These are phyloP conservation scores for Fusarium pininemorale DNA, from an alignment of 2,329 filamentous ascomycete genomes.

Conservation along the genomic window DNA sequence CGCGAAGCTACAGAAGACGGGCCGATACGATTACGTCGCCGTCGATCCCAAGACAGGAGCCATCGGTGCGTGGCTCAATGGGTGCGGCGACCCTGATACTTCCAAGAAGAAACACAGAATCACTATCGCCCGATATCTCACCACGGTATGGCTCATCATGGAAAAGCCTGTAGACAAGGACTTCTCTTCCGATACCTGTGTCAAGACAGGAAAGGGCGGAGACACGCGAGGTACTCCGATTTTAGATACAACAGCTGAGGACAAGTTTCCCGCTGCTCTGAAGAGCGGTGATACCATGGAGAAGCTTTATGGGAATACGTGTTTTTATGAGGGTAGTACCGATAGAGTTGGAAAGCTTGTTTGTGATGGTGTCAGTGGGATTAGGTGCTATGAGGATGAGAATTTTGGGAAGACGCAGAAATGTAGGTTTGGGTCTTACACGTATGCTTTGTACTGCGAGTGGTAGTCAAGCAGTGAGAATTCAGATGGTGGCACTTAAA, in stretches of 20 bases:
- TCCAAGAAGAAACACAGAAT: slow-evolving; percentile 2
- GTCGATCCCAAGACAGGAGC: slow-evolving; percentile 11
- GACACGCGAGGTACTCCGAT: background rate
- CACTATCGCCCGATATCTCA: background rate
- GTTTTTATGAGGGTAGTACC: background rate
- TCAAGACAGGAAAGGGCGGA: background rate
- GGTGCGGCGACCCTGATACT: background rate
- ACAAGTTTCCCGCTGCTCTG: background rate
- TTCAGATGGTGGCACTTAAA: background rate
- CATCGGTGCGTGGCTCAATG: slow-evolving; percentile 10
- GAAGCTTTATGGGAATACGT: background rate
- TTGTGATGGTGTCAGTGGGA: background rate
- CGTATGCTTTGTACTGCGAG: background rate
- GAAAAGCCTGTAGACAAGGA: background rate
- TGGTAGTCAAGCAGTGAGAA: background rate
- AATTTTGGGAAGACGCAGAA: background rate
- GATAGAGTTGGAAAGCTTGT: background rate
- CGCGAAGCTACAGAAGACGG: background rate
- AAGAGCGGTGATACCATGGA: background rate
- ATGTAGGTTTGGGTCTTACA: background rate
- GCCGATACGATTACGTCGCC: slow-evolving; percentile 4
- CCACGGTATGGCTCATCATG: background rate
- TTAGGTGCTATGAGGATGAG: background rate
- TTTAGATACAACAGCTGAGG: background rate
- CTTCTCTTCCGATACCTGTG: background rate